phyloP scores from a whole-genome alignment of 2,329 filamentous ascomycete species.

The Fonsecaea nubica region DNA sequence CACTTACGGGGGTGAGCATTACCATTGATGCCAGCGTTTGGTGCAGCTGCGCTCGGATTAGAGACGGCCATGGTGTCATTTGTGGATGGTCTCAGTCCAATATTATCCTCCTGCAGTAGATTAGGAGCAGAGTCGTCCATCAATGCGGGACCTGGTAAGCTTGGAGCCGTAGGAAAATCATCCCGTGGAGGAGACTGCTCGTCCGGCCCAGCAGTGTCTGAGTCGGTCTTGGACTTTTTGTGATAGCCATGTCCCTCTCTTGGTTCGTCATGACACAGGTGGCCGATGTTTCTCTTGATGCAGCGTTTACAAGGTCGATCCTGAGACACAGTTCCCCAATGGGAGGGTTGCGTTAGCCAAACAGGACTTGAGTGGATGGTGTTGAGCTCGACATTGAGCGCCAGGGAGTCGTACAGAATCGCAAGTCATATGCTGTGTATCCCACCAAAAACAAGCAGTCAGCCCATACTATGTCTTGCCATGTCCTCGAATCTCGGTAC shows the following conservation, averaged over 20 bases:
- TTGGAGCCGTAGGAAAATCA: conserved; percentile 52
- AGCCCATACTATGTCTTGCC: conserved; percentile 50
- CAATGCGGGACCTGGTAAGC: conserved; percentile 64
- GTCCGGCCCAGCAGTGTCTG: conserved; percentile 64
- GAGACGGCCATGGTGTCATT: conserved; percentile 37
- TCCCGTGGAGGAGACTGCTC: conserved; percentile 58
- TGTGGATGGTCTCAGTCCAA: conserved; percentile 58
- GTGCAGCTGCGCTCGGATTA: conserved; percentile 65
- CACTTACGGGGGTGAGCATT: conserved; percentile 77
- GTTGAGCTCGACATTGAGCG: conserved; percentile 27
- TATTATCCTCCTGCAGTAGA: conserved; percentile 50
- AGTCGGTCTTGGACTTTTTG: conserved; percentile 77
- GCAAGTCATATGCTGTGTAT: conserved; percentile 84
- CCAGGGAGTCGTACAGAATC: conserved; percentile 68
- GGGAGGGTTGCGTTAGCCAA: conserved; percentile 46
- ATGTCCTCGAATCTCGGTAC: conserved; percentile 36
- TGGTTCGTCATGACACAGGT: conserved; percentile 97
- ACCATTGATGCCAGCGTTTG: conserved; percentile 68
- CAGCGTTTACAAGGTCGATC: conserved; percentile 96
- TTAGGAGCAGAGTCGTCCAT: conserved; percentile 59
- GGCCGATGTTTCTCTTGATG: conserved; percentile 97
- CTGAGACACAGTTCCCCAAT: conserved; percentile 57
- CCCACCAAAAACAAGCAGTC: conserved; percentile 50
- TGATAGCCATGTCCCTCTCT: conserved; percentile 69
- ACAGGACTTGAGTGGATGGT: conserved; percentile 38